phyloP scores from a whole-genome alignment of 208 protist species.

The Trypanosoma avium region DNA sequence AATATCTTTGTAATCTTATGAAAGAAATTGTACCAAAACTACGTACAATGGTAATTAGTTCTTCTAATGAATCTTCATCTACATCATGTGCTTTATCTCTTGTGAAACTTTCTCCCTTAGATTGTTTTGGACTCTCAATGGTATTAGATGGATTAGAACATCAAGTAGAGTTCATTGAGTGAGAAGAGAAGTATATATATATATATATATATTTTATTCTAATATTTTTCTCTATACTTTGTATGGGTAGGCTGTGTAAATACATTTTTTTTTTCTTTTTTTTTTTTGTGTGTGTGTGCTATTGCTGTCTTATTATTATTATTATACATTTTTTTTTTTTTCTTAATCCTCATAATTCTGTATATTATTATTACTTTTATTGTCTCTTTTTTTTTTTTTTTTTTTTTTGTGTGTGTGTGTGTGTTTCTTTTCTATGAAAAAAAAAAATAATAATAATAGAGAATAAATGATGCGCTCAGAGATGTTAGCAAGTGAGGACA shows the following conservation, averaged over 20 bases:
- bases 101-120: conserved; percentile 23
- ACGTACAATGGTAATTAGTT: neutral
- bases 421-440: no score
- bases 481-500: conserved; percentile 49
- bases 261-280: conserved; percentile 6
- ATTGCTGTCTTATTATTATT: conserved; percentile 22
- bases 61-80: neutral
- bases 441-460: no score
- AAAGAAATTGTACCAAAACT: conserved; percentile 10
- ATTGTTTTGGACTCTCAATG: conserved; percentile 38
- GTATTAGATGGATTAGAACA: conserved; percentile 32
- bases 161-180: neutral
- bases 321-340: conserved; percentile 26
- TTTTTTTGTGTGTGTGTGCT: neutral
- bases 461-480: conserved; percentile 63
- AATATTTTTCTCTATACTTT: neutral
- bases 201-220: conserved; percentile 15
- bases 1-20: conserved; percentile 7
- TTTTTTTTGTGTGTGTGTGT: neutral
- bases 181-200: neutral
- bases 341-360: neutral
- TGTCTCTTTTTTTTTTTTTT: neutral
- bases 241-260: neutral
- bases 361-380: conserved; percentile 13
- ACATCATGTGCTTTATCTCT: neutral